These are phyloP conservation scores for Pontederia paniculata DNA, from an alignment of 176 grass and related monocot genomes.

Conservation along the genomic window DNA sequence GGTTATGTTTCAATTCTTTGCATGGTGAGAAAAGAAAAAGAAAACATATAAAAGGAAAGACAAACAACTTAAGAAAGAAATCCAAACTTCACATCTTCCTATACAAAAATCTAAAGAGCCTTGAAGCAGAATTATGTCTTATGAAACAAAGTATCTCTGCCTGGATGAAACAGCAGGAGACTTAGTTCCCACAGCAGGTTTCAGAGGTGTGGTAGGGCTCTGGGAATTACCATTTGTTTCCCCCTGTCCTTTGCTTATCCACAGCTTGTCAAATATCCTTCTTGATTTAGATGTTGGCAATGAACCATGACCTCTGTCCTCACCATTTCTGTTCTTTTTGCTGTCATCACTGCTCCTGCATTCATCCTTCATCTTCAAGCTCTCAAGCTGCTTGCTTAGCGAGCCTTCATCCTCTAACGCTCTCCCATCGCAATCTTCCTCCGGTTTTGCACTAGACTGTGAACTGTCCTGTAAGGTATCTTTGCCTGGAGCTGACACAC, in stretches of 20 bases:
- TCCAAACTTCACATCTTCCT: constrained; percentile 6
- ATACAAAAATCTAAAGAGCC: constrained; percentile 28
- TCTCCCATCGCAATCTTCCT: constrained; percentile 29
- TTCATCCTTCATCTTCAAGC: constrained; percentile 25
- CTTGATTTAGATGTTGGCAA: constrained; percentile 59
- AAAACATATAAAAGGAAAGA: too few species aligned
- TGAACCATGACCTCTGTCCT: constrained; percentile 38
- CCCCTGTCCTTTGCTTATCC: constrained; percentile 59
- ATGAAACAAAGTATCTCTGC: constrained; percentile 79
- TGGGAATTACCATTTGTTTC: constrained; percentile 72
- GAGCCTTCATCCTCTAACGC: constrained; percentile 35
- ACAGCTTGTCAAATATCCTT: constrained; percentile 88
- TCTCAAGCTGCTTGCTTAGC: constrained; percentile 34
- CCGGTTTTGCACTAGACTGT: constrained; percentile 16
- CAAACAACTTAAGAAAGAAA: neutral
- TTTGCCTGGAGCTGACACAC: constrained; percentile 10
- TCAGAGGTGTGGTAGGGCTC: constrained; percentile 52
- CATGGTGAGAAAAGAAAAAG: constrained; percentile 24
- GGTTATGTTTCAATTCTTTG: too few species aligned
- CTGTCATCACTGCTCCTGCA: constrained; percentile 30
- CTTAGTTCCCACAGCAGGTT: constrained; percentile 47
- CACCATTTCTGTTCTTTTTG: constrained; percentile 39
- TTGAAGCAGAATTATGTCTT: neutral
- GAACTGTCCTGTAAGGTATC: constrained; percentile 9
- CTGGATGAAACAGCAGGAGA: constrained; percentile 46